These are phyloP conservation scores for Irpex sp. DNA, from an alignment of 1,284 basidiomycete genomes.

Conservation along the genomic window DNA sequence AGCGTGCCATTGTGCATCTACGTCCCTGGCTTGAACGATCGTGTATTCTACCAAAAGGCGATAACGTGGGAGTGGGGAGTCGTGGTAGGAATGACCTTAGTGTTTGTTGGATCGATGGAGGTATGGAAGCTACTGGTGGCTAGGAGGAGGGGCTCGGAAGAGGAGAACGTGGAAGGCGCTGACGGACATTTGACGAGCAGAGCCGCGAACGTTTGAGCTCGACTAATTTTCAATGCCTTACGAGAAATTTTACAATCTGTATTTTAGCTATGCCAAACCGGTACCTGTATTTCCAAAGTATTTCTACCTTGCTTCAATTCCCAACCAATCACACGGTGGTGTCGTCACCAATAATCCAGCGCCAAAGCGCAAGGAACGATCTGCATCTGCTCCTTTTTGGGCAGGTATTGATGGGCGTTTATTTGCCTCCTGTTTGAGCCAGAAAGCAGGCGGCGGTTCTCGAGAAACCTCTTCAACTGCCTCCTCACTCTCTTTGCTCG, in stretches of 20 bases:
- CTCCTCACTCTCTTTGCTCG: too few relatives aligned
- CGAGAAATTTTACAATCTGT: too few relatives aligned
- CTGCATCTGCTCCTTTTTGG: neutral
- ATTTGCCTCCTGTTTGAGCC: neutral
- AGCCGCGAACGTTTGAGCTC: neutral
- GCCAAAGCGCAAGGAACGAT: neutral
- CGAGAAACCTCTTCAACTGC: too few relatives aligned
- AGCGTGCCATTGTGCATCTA: conserved; percentile 49
- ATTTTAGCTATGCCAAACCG: too few relatives aligned
- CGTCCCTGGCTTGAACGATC: conserved; percentile 39
- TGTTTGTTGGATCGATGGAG: conserved; percentile 5
- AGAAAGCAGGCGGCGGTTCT: neutral
- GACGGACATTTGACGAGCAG: neutral
- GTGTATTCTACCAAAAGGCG: conserved; percentile 39
- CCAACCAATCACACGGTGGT: too few relatives aligned
- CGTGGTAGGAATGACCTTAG: conserved; percentile 33
- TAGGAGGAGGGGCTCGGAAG: neutral
- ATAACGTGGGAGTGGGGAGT: conserved; percentile 45
- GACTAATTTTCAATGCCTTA: too few relatives aligned
- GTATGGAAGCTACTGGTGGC: conserved; percentile 1
- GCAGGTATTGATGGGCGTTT: neutral
- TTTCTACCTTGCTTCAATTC: neutral
- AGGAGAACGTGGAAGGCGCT: neutral
- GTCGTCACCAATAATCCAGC: too few relatives aligned
- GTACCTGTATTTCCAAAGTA: neutral